Percentiles rank a stretch among this genome's conserved stretches.
These are phyloP conservation scores for Penicillium daleae DNA, from an alignment of 495 filamentous ascomycete species.

Conservation along the genomic window DNA sequence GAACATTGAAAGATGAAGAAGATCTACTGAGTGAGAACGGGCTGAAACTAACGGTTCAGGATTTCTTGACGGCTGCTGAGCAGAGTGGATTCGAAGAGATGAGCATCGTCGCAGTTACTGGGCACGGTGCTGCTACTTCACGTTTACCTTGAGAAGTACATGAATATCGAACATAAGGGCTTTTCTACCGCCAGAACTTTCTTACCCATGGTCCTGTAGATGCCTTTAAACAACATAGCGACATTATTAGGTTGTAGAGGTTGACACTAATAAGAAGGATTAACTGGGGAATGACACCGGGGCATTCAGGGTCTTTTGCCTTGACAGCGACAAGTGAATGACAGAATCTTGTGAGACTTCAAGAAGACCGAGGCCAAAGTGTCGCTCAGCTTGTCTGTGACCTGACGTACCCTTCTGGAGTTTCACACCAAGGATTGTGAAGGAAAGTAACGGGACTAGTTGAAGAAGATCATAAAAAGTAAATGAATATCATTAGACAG, in stretches of 20 bases:
- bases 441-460: not conserved
- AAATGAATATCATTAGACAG: not conserved
- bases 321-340: too few relatives aligned
- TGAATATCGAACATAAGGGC: too few relatives aligned
- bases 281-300: too few relatives aligned
- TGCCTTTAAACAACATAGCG: too few relatives aligned
- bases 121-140: not conserved
- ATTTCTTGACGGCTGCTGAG: slow-evolving; percentile 60
- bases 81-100: slow-evolving; percentile 61
- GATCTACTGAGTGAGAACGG: slow-evolving; percentile 72
- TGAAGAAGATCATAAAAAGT: not conserved
- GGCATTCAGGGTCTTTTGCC: too few relatives aligned
- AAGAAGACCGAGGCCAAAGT: too few relatives aligned
- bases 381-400: not conserved
- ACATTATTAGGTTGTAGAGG: too few relatives aligned
- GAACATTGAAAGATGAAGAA: slow-evolving; percentile 57
- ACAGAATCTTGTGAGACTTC: too few relatives aligned
- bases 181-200: too few relatives aligned
- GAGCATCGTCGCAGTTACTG: slow-evolving; percentile 61
- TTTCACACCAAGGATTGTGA: not conserved
- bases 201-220: too few relatives aligned
- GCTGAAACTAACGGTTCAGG: slow-evolving; percentile 62
- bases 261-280: too few relatives aligned
- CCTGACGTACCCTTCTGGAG: too few relatives aligned
- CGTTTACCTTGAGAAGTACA: not conserved